Percentiles rank a stretch among this genome's conserved stretches.
phyloP scores from a whole-genome alignment of 2,329 filamentous ascomycete species.

The Macroventuria anomochaeta region DNA sequence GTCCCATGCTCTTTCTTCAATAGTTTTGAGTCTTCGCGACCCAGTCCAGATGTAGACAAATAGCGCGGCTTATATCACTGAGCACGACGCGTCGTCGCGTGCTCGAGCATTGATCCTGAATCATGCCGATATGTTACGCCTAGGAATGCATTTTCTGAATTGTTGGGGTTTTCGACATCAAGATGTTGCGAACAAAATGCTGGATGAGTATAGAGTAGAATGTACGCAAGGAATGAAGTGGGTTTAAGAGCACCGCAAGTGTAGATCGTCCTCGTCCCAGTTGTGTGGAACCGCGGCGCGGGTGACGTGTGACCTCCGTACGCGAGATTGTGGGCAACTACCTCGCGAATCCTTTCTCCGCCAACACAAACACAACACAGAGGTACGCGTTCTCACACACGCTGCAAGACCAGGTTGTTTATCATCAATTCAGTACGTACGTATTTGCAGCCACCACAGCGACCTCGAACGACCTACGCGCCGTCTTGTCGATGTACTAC shows the following conservation, averaged over 20 bases:
- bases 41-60: conserved; percentile 8
- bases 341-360: conserved; percentile 3
- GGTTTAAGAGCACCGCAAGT: conserved; percentile 23
- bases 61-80: conserved; percentile 10
- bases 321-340: conserved; percentile 1
- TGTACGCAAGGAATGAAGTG: conserved; percentile 18
- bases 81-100: neutral
- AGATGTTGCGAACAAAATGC: neutral
- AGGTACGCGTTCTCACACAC: neutral
- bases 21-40: conserved; percentile 3
- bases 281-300: conserved; percentile 9
- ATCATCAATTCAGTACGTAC: neutral
- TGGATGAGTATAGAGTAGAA: neutral
- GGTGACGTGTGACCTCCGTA: conserved; percentile 5
- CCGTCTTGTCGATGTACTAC: neutral
- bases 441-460: neutral
- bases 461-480: neutral
- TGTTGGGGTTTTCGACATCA: neutral
- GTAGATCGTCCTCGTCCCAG: conserved; percentile 14
- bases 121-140: neutral
- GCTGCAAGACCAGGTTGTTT: neutral
- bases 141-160: neutral
- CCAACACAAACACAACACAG: neutral
- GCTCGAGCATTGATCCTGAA: conserved; percentile 4
- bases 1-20: conserved; percentile 14